Evolutionary conservation across 2,329 filamentous ascomycete genomes (phyloP).

Genomic region (Xenoacremonium recifei): DNA sequence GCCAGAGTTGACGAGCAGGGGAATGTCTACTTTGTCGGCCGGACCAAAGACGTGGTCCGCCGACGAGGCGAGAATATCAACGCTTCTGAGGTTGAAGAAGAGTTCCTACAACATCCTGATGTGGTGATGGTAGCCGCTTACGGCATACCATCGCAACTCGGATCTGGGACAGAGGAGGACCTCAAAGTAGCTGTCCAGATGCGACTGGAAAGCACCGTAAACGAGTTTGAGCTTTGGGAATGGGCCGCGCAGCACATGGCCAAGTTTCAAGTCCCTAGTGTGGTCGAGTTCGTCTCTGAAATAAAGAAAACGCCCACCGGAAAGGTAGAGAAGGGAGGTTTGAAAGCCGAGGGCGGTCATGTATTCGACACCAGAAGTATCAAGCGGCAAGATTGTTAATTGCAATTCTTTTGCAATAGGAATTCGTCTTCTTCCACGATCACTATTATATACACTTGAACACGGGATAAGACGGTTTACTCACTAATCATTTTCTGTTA

Average conservation of each 20-base stretch:
- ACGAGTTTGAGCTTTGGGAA: conserved; percentile 2
- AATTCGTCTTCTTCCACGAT: neutral
- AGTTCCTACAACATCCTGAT: conserved; percentile 8
- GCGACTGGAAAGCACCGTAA: neutral
- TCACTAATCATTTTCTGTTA: too few species aligned
- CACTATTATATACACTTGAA: neutral
- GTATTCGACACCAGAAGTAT: conserved; percentile 1
- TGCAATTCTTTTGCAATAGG: neutral
- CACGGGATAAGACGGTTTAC: too few species aligned
- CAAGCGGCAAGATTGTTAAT: neutral
- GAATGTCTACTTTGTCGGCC: conserved; percentile 3
- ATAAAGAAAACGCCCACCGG: conserved; percentile 4
- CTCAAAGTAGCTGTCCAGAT: conserved; percentile 4
- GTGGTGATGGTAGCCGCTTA: conserved; percentile 6
- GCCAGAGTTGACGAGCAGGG: conserved; percentile 3
- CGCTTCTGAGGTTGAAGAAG: conserved; percentile 7
- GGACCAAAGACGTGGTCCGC: conserved; percentile 6
- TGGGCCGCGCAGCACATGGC: conserved; percentile 4
- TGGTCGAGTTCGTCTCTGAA: conserved; percentile 3
- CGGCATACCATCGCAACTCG: neutral
- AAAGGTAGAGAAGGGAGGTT: conserved; percentile 3
- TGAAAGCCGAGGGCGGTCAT: neutral
- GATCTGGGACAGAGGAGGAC: conserved; percentile 3
- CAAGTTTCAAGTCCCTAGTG: conserved; percentile 3
- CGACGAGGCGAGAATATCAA: conserved; percentile 9